Base-by-base conservation (phyloP, 2,329 filamentous ascomycete species). In the Xylariaceae sp. region DNA sequence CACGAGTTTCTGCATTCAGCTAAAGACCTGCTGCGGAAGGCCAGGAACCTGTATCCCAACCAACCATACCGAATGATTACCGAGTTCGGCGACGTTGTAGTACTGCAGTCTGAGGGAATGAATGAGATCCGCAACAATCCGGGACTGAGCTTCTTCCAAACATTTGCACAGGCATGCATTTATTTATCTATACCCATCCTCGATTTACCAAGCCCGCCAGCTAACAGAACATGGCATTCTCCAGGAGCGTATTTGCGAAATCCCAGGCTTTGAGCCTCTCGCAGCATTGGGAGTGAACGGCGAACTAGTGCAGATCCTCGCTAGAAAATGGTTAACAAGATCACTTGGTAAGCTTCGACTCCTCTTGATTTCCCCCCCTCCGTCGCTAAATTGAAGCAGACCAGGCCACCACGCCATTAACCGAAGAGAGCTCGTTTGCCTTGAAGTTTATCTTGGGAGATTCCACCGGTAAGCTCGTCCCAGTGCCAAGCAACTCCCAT, bases 21-120 rank as follows among this genome's bases (percentile, higher is more conserved):
- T n/a, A 59, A 52, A 4, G 15, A 45, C 9, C 21, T 59, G 2
- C 36, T 57, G 13, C 21, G 47, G 26, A 39, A 49, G 1, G 54
- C 54, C 3, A 52, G 51, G 37, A 53, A 55, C 29, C 40, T 47
- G 30, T 52, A 32, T 26, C 53, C 53, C 21, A 53, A 53, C 39
- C 26, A 41, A 44, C 50, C 58, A 18, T 60, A 55, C 36, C 55
- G 58, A 42, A 56, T 58, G 51, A 51, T 37, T 8, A 58, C 58
- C 2, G 58, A 58, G 4, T 54, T 10, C 22, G 58, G 58, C 12
- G 40, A 58, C 10, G 39, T 49, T 9, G 45, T 60, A 12, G 39
- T 58, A 36, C 21, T 60, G 4, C 55, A 50, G 26, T 56, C 55
- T 1, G 50, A 60, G 26, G 52, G 13, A 22, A 36, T 52, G 7